Evolutionary conservation across 2,329 filamentous ascomycete genomes (phyloP), one percentile per base, ranked within the genome.

Genomic region (Xylariales sp.): DNA sequence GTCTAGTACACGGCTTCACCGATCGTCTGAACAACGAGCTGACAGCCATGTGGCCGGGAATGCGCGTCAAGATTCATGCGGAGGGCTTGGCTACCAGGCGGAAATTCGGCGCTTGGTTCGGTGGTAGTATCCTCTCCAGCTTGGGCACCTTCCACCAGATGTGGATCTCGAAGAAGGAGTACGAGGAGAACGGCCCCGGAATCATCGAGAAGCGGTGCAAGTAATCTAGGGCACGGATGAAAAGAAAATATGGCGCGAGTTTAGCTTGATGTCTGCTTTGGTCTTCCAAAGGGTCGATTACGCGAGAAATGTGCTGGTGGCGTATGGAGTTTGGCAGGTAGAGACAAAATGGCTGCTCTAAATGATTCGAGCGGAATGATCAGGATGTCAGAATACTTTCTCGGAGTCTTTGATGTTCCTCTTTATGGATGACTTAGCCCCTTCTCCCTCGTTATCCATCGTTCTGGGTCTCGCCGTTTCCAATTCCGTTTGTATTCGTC

Each of bases 81-180:
- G 84, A 89, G 1, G 88, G 88, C 14, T 80, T 91, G 54, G 86
- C 86, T 1, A 86, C 84, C 27, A 94, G 98, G 73, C 73, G 94
- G 40, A 85, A 89, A 51, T 97, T 95, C 63, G 90, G 88, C 16
- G 83, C 87, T 37, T 98, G 93, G 91, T 89, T 98, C 52, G 93
- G 94, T 34, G 93, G 93, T 33, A 96, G 89, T 65, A 96, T 98
- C 54, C 71, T 98, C 52, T 90, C 88, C 5, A 96, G 90, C 64
- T 65, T 98, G 67, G 94, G 94, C 8, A 95, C 90, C 11, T 98
- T 98, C 68, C 93, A 98, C 69, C 93, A 98, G 71, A 91, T 98
- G 86, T 98, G 93, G 93, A 94, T 98, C 54, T 91, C 85, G 18
- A 88, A 82, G 65, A 95, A 95, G 73, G 93, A 98, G 70, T 97